Conservation (phyloP, 2,329 filamentous ascomycete genomes). For the Diaporthe amygdali region DNA sequence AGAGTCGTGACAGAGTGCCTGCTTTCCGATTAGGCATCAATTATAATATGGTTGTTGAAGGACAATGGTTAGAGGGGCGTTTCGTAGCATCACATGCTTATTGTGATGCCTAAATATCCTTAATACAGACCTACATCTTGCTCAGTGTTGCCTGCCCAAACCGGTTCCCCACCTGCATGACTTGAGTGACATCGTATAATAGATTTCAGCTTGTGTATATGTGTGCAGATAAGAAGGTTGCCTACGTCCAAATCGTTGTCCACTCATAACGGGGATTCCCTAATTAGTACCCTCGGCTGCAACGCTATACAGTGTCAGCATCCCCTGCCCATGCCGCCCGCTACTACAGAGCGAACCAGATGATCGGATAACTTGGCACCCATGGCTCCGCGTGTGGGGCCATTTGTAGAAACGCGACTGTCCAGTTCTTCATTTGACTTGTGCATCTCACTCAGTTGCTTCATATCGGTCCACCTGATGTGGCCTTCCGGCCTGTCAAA, state of each 20-base stretch:
- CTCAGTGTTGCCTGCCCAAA: background rate
- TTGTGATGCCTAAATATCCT: background rate
- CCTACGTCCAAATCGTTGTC: background rate
- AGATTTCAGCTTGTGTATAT: background rate
- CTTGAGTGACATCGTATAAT: background rate
- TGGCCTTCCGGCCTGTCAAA: background rate
- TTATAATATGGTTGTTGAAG: too few species aligned
- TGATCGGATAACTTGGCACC: background rate
- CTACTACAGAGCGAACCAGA: background rate
- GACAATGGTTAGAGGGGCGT: background rate
- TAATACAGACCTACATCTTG: background rate
- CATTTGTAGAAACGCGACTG: background rate
- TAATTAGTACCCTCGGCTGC: background rate
- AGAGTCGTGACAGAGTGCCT: background rate
- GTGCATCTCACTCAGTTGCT: background rate
- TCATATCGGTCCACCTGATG: background rate
- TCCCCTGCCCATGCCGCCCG: conserved; percentile 1
- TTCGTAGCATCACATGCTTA: background rate
- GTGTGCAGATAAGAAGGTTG: conserved; percentile 1
- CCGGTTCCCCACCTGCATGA: background rate
- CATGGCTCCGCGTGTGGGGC: conserved; percentile 5
- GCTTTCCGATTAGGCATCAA: background rate
- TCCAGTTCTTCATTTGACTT: conserved; percentile 6
- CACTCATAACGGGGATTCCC: background rate
- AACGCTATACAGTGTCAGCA: background rate